Percentiles rank a stretch among this genome's conserved stretches.
Evolutionary conservation across 805 yeast species (phyloP).

Genomic region (Candida taoyuanica): DNA sequence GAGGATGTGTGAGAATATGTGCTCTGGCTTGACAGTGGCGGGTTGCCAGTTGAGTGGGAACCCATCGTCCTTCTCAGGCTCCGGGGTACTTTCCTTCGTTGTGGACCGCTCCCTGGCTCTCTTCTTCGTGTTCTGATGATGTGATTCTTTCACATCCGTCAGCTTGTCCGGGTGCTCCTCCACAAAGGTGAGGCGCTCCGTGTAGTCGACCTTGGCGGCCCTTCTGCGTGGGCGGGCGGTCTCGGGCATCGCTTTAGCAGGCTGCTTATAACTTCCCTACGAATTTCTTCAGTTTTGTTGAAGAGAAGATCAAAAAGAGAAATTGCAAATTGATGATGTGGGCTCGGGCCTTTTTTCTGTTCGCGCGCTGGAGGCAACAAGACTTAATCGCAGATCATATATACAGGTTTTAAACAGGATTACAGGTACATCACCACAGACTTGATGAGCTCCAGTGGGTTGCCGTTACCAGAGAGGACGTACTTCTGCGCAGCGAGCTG

Average conservation of each 20-base stretch:
- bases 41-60: conserved; percentile 27
- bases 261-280: no score
- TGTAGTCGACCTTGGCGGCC: conserved; percentile 25
- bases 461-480: conserved; percentile 60
- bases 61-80: conserved; percentile 10
- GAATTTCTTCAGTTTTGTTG: no score
- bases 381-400: no score
- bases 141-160: no score
- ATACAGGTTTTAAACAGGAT: conserved; percentile 1
- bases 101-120: conserved; percentile 8
- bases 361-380: not conserved
- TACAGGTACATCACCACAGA: conserved; percentile 23
- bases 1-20: conserved; percentile 31
- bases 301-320: no score
- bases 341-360: not conserved
- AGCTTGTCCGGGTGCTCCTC: not conserved
- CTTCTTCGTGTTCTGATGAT: conserved; percentile 9
- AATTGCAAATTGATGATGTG: not conserved
- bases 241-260: no score
- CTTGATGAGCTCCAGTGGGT: conserved; percentile 36
- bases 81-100: conserved; percentile 11
- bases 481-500: conserved; percentile 44
- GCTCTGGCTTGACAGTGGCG: conserved; percentile 3
- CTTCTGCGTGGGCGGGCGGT: conserved; percentile 15
- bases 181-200: conserved; percentile 4